Percentiles rank a stretch among this genome's conserved stretches.
These are phyloP conservation scores for Dactylis glomerata DNA, from an alignment of 176 grass and related monocot species.

Conservation along the genomic window DNA sequence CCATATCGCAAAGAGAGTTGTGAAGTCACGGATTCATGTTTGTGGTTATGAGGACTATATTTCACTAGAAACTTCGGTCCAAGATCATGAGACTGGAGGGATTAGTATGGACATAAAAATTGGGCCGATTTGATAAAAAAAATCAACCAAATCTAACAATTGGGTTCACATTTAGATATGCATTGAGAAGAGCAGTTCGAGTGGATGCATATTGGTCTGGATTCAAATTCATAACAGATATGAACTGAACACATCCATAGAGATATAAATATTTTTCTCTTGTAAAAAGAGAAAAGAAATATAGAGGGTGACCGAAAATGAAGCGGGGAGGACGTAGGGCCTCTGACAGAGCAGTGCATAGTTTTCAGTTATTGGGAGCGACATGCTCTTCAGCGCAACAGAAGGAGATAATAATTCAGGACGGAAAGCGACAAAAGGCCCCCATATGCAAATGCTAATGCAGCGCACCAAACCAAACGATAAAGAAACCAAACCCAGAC, in stretches of 20 bases:
- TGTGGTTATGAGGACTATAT: neutral
- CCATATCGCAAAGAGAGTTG: neutral
- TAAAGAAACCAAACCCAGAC: neutral
- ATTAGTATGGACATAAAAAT: neutral
- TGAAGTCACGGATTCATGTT: neutral
- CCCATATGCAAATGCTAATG: constrained; percentile 39
- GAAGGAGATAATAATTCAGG: constrained; percentile 17
- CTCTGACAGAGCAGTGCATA: neutral
- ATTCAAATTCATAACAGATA: neutral
- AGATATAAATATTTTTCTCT: no score
- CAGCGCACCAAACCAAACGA: constrained; percentile 21
- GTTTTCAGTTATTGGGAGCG: neutral
- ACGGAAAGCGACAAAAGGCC: constrained; percentile 38
- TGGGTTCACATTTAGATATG: no score
- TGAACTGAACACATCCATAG: no score
- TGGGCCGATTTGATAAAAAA: neutral
- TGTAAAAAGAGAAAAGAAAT: neutral
- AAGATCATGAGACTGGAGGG: neutral
- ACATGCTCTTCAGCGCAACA: constrained; percentile 16
- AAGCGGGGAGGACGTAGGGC: neutral
- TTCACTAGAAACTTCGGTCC: neutral
- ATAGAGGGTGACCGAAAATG: neutral
- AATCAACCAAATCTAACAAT: no score
- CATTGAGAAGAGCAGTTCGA: no score
- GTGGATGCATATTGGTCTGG: neutral